Evolutionary conservation across 1,139 yeast species (phyloP).

Genomic region (Geotrichum histeridarum): DNA sequence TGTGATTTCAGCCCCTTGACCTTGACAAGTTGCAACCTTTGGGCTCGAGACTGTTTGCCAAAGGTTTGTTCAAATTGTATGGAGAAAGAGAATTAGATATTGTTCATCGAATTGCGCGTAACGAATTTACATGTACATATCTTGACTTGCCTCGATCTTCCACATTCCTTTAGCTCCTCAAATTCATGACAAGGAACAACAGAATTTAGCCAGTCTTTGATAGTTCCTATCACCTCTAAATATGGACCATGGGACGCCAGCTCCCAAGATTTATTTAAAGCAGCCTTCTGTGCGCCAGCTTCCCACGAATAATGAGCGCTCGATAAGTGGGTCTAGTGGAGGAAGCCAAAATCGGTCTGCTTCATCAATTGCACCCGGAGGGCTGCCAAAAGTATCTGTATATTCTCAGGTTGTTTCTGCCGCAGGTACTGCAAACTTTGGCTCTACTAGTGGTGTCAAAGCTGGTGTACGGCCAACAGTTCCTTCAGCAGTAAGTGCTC

Average conservation of each 20-base stretch:
- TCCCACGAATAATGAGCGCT: constrained; percentile 2
- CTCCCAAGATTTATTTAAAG: constrained; percentile 15
- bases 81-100: too few species aligned
- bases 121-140: too few species aligned
- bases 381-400: constrained; percentile 12
- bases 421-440: background rate
- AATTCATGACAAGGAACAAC: too few species aligned
- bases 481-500: background rate
- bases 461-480: constrained; percentile 6
- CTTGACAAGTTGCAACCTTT: too few species aligned
- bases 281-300: constrained; percentile 6
- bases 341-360: background rate
- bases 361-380: constrained; percentile 4
- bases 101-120: too few species aligned
- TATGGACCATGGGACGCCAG: constrained; percentile 12
- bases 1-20: too few species aligned
- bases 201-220: too few species aligned
- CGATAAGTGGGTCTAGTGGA: background rate
- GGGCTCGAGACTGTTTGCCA: too few species aligned
- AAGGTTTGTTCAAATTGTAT: too few species aligned
- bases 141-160: too few species aligned
- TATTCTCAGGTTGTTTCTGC: constrained; percentile 16
- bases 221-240: background rate
- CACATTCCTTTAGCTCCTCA: too few species aligned
- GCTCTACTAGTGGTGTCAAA: background rate